Evolutionary conservation across 73 alveolate species (phyloP).

Genomic region (Paramecium pentaurelia): DNA sequence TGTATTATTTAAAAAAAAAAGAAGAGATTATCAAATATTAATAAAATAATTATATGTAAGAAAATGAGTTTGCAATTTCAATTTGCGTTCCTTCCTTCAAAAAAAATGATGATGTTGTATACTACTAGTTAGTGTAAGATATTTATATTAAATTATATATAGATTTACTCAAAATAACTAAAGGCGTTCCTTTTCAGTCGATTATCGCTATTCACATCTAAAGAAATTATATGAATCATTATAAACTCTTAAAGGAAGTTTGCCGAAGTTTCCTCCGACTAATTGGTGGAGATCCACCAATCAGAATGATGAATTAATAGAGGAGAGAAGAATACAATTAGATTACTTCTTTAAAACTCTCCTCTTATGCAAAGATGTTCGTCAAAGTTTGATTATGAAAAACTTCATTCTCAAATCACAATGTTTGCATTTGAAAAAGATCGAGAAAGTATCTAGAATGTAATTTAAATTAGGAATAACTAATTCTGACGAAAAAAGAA

Average conservation of each 20-base stretch:
- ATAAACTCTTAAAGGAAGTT: not conserved
- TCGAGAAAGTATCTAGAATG: not conserved
- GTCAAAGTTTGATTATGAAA: not conserved
- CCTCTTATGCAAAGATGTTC: not conserved
- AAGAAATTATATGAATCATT: not conserved
- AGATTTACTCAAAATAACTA: not conserved
- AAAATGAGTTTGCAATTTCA: constrained; percentile 2
- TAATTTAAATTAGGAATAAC: not conserved
- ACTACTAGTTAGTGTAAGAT: not conserved
- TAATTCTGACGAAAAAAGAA: not conserved
- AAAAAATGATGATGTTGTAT: constrained; percentile 6
- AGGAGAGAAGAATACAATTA: constrained; percentile 1
- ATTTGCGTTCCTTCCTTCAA: constrained; percentile 1
- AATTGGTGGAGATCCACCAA: constrained; percentile 42
- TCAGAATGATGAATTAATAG: not conserved
- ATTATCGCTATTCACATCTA: constrained; percentile 1
- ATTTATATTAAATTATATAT: not conserved
- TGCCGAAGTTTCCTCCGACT: constrained; percentile 24
- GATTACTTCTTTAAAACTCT: constrained; percentile 1
- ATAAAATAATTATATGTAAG: constrained; percentile 10
- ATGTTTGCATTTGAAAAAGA: not conserved
- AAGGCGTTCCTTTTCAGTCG: not conserved
- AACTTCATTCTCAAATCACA: not conserved
- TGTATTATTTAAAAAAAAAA: not conserved
- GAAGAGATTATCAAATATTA: not conserved